phyloP scores from a whole-genome alignment of 306 rosid genomes.

The Cyclanthera cordifolia region DNA sequence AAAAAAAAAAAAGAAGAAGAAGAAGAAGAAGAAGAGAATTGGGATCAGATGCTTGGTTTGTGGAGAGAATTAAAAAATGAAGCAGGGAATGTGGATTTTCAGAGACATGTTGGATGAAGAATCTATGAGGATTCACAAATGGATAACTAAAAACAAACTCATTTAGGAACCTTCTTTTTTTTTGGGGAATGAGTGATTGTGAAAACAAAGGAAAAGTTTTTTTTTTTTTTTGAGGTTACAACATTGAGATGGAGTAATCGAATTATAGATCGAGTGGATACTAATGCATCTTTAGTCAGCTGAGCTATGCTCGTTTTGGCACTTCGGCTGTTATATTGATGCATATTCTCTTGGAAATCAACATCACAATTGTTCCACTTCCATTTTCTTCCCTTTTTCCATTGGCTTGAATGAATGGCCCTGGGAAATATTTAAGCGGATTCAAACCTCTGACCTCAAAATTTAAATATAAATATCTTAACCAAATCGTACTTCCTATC shows the following conservation, averaged over 20 bases:
- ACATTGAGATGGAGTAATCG: too few relatives aligned
- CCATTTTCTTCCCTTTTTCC: background rate
- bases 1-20: too few relatives aligned
- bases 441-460: too few relatives aligned
- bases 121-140: background rate
- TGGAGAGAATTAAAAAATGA: constrained; percentile 11
- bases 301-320: too few relatives aligned
- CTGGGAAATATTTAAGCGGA: too few relatives aligned
- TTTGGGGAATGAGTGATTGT: background rate
- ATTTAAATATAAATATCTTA: too few relatives aligned
- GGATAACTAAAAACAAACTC: background rate
- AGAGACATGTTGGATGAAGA: background rate
- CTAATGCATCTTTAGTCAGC: too few relatives aligned
- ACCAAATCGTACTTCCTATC: too few relatives aligned
- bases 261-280: too few relatives aligned
- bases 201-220: background rate
- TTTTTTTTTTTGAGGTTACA: too few relatives aligned
- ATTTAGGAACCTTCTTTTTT: background rate
- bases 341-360: constrained; percentile 4
- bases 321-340: background rate
- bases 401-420: too few relatives aligned
- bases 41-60: constrained; percentile 52
- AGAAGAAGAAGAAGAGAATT: constrained; percentile 8
- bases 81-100: constrained; percentile 3
- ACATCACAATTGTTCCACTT: constrained; percentile 1